These are phyloP conservation scores for Magnusiomyces magnusii DNA, from an alignment of 1,139 yeast species.

Conservation along the genomic window DNA sequence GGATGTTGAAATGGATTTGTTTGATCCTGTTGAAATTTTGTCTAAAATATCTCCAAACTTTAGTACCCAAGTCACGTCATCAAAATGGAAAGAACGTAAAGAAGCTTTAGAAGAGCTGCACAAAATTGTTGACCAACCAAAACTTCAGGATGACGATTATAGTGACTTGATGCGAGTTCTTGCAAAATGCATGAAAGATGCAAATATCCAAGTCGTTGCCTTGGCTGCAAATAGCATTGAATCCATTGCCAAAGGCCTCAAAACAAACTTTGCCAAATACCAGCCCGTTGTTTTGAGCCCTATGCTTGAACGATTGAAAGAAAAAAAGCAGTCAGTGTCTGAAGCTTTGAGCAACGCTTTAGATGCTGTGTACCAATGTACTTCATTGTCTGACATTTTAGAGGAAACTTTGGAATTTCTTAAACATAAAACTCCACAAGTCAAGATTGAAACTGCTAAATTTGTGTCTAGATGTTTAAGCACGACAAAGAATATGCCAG, in stretches of 20 bases:
- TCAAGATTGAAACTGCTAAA: constrained; percentile 60
- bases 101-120: constrained; percentile 70
- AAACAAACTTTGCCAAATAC: constrained; percentile 49
- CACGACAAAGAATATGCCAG: constrained; percentile 45
- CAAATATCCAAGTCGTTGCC: constrained; percentile 81
- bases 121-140: constrained; percentile 43
- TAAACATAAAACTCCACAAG: constrained; percentile 78
- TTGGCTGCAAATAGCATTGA: constrained; percentile 66
- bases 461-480: constrained; percentile 60
- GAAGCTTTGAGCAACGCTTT: constrained; percentile 61
- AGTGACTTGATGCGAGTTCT: constrained; percentile 50
- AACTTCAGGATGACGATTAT: constrained; percentile 56
- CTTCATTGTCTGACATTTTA: constrained; percentile 45
- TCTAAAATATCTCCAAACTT: constrained; percentile 61
- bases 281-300: constrained; percentile 49
- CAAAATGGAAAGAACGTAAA: constrained; percentile 89
- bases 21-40: constrained; percentile 54
- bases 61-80: constrained; percentile 45
- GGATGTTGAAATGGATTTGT: constrained; percentile 48
- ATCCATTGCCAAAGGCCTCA: constrained; percentile 59
- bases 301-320: constrained; percentile 76
- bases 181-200: constrained; percentile 78
- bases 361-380: constrained; percentile 49
- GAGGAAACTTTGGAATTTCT: constrained; percentile 54
- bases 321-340: constrained; percentile 71